Base-by-base conservation (phyloP, 148 eudicot genomes). In the Persicaria tinctoria region DNA sequence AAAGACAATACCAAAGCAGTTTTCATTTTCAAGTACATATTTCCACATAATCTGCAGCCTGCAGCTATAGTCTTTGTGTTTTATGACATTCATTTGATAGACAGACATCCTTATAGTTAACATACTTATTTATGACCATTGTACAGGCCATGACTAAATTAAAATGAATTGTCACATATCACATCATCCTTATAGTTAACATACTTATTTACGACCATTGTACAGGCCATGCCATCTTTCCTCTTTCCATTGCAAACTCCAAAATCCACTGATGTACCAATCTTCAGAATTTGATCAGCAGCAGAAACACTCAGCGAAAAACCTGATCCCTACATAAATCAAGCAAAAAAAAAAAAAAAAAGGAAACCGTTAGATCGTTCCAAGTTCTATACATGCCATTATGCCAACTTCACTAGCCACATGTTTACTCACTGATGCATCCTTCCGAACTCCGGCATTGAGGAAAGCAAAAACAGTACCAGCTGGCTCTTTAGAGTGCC, bases 201-300 rank as follows among this genome's bases (percentile, higher is more conserved):
- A 66, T 89, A 95, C 98, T 83, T 95, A 75, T 95, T 85, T 73
- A 92, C 80, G 72, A 79, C 87, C 74, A 82, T 69, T 27, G 89
- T 79, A 82, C 98, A 95, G 64, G 86, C 81, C 78, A 77, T 51
- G 18, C 95, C 96, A 81, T 88, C 95, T 84, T 87, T 90, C 89
- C 81, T 87, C 79, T 83, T 87, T 7, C 91, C 98, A 76, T 83
- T 87, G 86, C 98, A 95, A 77, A 89, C 87, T 76, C 89, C 98
- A 80, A 83, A 89, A 87, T 95, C 98, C 53, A 81, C 78, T 68
- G 98, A 95, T 53, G 89, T 87, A 44, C 98, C 98, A 32, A 95
- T 80, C 87, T 90, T 95, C 76, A 95, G 72, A 69, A 95, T 78
- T 78, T 95, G 96, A 74, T 83, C 83, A 76, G 85, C 87, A 59